A percentile compares a stretch with the other conserved stretches of the same genome.
Evolutionary conservation across 331 rosid genomes (phyloP).

Genomic region (Phaseolus coccineus): DNA sequence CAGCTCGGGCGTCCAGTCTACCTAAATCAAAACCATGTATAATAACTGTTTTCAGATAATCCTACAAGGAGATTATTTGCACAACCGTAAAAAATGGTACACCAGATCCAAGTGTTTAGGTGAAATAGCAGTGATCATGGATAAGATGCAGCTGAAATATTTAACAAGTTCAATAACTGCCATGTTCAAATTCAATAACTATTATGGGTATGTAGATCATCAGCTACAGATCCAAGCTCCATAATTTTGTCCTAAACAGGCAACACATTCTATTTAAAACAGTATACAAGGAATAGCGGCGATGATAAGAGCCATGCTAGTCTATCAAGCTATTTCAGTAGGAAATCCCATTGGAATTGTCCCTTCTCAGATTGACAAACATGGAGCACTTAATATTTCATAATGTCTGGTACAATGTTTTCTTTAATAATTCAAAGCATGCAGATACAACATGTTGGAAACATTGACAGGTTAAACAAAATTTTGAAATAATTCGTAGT

Average conservation of each 20-base stretch:
- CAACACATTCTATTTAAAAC: conserved; percentile 10
- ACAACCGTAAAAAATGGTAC: neutral
- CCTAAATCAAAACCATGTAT: conserved; percentile 59
- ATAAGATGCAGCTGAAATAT: neutral
- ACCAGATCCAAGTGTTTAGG: conserved; percentile 1
- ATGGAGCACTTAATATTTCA: neutral
- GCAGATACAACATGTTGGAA: neutral
- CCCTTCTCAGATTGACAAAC: neutral
- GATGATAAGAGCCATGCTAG: conserved; percentile 11
- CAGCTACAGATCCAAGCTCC: neutral
- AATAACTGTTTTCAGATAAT: conserved; percentile 20
- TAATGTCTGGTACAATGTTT: neutral
- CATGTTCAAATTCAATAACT: neutral
- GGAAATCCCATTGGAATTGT: neutral
- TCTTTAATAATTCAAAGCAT: conserved; percentile 23
- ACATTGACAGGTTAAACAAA: neutral
- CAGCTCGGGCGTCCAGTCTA: conserved; percentile 92
- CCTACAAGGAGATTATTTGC: conserved; percentile 11
- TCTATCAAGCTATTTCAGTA: conserved; percentile 21
- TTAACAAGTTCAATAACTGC: neutral
- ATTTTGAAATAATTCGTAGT: neutral
- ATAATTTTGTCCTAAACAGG: conserved; percentile 10
- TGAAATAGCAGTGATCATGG: conserved; percentile 15
- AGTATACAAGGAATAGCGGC: neutral
- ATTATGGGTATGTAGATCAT: neutral